phyloP scores from a whole-genome alignment of 331 rosid species.

The Acacia concinna region DNA sequence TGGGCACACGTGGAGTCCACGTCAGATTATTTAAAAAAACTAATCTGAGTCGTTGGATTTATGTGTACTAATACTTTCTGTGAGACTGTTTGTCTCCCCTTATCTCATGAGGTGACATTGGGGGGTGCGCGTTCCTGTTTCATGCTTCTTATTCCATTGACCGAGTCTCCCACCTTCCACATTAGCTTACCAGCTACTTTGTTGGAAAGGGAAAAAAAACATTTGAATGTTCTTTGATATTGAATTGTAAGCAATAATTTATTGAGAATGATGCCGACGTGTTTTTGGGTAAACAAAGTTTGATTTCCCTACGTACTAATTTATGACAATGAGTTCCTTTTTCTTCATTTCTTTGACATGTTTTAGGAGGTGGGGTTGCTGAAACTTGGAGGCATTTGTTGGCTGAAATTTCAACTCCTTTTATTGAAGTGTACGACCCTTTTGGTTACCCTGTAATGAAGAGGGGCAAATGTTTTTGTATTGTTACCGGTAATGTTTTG shows the following conservation, averaged over 20 bases:
- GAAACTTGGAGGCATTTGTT: background rate
- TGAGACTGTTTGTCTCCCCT: background rate
- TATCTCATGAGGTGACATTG: conserved; percentile 1
- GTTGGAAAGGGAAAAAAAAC: background rate
- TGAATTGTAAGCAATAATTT: conserved; percentile 20
- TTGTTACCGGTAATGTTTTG: background rate
- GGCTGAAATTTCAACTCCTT: background rate
- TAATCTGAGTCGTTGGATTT: background rate
- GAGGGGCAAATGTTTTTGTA: background rate
- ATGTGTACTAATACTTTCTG: background rate
- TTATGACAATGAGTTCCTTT: background rate
- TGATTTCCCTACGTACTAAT: background rate
- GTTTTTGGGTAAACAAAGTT: conserved; percentile 11
- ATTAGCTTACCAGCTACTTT: background rate
- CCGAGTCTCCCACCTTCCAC: background rate
- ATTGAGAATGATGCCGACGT: background rate
- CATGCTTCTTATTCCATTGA: conserved; percentile 6
- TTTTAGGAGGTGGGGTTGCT: background rate
- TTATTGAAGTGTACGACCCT: background rate
- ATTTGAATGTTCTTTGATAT: conserved; percentile 21
- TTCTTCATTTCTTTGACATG: background rate
- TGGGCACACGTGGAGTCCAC: background rate
- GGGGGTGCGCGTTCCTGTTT: conserved; percentile 6
- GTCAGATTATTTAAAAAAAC: background rate
- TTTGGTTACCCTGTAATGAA: background rate